These are phyloP conservation scores for Prunella vulgaris DNA, from an alignment of 257 asterid genomes.

Conservation along the genomic window DNA sequence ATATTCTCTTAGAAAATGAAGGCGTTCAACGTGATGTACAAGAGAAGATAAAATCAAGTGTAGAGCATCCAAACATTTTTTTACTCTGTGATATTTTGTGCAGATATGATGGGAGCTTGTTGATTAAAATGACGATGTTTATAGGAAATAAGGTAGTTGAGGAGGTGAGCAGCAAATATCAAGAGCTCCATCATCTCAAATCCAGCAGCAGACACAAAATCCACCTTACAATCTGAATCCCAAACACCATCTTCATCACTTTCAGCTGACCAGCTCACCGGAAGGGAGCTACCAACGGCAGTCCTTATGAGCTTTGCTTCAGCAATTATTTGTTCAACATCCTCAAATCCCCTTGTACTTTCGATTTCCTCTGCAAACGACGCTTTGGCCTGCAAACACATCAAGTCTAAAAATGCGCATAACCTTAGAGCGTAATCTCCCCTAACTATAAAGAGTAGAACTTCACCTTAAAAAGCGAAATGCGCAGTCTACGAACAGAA, in stretches of 20 bases:
- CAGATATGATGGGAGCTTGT: neutral
- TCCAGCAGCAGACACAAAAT: conserved; percentile 88
- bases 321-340: conserved; percentile 41
- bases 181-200: conserved; percentile 91
- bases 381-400: conserved; percentile 43
- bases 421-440: neutral
- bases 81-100: neutral
- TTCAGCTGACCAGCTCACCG: conserved; percentile 70
- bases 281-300: conserved; percentile 84
- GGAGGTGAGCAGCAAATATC: conserved; percentile 55
- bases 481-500: conserved; percentile 69
- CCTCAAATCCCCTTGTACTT: conserved; percentile 20
- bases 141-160: conserved; percentile 34
- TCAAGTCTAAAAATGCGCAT: neutral
- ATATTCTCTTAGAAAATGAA: neutral
- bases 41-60: neutral
- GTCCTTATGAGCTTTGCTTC: conserved; percentile 76
- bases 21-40: neutral
- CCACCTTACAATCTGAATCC: conserved; percentile 37
- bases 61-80: neutral
- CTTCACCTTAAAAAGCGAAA: conserved; percentile 66
- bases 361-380: conserved; percentile 24
- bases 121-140: neutral
- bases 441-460: neutral
- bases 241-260: conserved; percentile 19